phyloP scores from a whole-genome alignment of 164 flowering plant genomes.

The Taxillus chinensis region DNA sequence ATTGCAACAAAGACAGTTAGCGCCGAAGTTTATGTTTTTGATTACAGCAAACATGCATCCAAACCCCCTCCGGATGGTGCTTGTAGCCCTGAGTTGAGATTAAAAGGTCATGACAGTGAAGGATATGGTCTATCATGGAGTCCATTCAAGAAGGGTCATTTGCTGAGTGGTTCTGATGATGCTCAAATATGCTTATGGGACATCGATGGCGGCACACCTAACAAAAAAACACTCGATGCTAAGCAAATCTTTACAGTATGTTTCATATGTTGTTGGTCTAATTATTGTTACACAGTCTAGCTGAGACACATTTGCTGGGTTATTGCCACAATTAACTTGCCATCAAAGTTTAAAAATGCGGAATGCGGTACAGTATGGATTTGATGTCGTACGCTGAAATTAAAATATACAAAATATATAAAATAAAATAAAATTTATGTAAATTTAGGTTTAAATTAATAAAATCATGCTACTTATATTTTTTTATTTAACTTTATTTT shows the following conservation, averaged over 20 bases:
- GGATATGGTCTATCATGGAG: slow-evolving; percentile 99
- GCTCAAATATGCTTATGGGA: slow-evolving; percentile 98
- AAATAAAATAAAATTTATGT: too few species aligned
- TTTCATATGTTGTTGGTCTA: not conserved
- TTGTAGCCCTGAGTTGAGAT: slow-evolving; percentile 79
- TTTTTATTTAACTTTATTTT: too few species aligned
- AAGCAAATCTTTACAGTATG: slow-evolving; percentile 73
- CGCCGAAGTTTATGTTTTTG: slow-evolving; percentile 91
- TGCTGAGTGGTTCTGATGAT: slow-evolving; percentile 96
- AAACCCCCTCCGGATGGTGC: slow-evolving; percentile 79
- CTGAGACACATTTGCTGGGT: too few species aligned
- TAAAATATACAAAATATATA: too few species aligned
- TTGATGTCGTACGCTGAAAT: too few species aligned
- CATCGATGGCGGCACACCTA: slow-evolving; percentile 59
- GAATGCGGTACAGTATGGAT: too few species aligned
- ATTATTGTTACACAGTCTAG: not conserved
- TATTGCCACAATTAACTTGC: too few species aligned
- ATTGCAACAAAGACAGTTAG: slow-evolving; percentile 93
- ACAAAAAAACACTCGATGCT: slow-evolving; percentile 83
- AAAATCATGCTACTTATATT: too few species aligned
- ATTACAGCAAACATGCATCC: slow-evolving; percentile 85
- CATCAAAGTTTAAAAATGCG: too few species aligned
- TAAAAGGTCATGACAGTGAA: slow-evolving; percentile 87
- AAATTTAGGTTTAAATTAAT: too few species aligned
- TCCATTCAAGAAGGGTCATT: slow-evolving; percentile 70